Base-by-base conservation (phyloP, 1,284 basidiomycete genomes). In the Rhizoctonia solani region DNA sequence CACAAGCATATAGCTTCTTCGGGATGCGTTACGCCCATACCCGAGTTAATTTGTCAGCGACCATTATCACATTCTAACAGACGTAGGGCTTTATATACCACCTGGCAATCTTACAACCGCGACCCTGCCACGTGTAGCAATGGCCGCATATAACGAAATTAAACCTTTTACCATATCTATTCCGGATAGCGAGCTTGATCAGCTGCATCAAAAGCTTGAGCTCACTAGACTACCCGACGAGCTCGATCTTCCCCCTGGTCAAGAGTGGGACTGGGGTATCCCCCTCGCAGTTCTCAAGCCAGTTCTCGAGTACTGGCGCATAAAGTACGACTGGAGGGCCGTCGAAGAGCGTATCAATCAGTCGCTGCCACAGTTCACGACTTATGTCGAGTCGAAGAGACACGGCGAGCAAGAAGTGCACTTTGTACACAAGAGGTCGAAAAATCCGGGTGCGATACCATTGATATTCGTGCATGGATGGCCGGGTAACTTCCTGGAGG, bases 401-500 rank as follows among this genome's bases (percentile, higher is more conserved):
- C 67, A 68, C 16, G 59, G 50, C 1, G 19, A 27, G n/a, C 34
- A 52, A 25, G 47, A 66, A n/a, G 49, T 68, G 19, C 67, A 68
- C 59, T 68, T 66, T 42, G 67, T 52, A 4, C 67, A 68, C 29
- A 30, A 47, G n/a, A 27, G 47, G 30, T 68, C 67, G 21, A 32
- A 49, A 5, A 32, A 59, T 16, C 67, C 67, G 23, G 29, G 25
- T 29, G 67, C 67, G 11, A 68, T 54, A 3, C 67, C 67, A 14
- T 53, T 68, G 14, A 32, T 68, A 19, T 29, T 68, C 21, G 27
- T 68, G 23, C 67, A 68, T 42, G 67, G 67, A 4, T 68, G 67
- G 67, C 67, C 67, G 34, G 67, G 67, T 21, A 68, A 66, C 41
- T 68, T 68, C 25, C 49, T 50, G 8, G 67, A 68, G 67, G 67